Evolutionary conservation across 108 stramenopile genomes (phyloP).

Genomic region (Stephanodiscus triporus): DNA sequence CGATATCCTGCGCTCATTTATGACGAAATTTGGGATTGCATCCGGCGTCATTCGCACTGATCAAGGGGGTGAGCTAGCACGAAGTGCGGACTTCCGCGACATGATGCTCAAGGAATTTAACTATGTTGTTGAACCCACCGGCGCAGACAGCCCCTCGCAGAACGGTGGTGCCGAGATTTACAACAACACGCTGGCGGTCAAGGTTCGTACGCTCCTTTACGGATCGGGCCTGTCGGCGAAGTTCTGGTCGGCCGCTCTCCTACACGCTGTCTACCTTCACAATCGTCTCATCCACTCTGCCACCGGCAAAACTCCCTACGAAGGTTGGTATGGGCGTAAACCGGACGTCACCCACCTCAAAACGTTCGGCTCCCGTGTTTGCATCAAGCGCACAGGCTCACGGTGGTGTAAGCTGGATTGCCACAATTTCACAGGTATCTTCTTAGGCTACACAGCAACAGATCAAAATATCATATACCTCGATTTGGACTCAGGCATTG

Average conservation of each 20-base stretch:
- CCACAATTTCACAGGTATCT: background rate
- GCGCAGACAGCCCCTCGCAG: background rate
- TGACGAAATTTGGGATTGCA: background rate
- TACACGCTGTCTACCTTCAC: no score
- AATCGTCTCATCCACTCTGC: background rate
- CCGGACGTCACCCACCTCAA: background rate
- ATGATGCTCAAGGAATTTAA: background rate
- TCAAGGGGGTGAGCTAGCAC: background rate
- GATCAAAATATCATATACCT: slow-evolving; percentile 3
- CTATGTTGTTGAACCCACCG: background rate
- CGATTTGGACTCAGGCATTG: no score
- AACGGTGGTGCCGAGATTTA: background rate
- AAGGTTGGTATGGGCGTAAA: no score
- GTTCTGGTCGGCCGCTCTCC: no score
- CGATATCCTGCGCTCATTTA: background rate
- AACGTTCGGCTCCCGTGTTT: background rate
- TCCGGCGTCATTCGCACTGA: background rate
- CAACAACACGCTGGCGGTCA: background rate
- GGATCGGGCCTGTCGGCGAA: background rate
- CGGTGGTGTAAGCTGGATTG: background rate
- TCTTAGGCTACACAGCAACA: background rate
- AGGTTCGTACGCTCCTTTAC: background rate
- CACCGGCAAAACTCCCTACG: background rate
- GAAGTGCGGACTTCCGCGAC: background rate
- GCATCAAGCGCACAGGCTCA: background rate